phyloP scores from a whole-genome alignment of 768 basidiomycete genomes.

The Rhodocollybia butyracea region DNA sequence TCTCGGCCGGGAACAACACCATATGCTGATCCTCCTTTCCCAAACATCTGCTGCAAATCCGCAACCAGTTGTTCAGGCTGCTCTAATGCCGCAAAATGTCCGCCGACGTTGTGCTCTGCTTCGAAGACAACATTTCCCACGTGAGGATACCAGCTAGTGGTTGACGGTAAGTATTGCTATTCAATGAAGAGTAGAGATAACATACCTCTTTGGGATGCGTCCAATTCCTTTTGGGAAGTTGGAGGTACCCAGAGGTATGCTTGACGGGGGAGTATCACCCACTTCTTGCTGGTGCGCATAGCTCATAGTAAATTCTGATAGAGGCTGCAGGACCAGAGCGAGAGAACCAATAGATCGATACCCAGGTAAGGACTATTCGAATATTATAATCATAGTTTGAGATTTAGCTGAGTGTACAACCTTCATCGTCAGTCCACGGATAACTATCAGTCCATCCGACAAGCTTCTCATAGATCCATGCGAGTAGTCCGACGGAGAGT shows the following conservation, averaged over 20 bases:
- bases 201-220: conserved; percentile 1
- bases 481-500: conserved; percentile 39
- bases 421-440: conserved; percentile 44
- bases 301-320: conserved; percentile 16
- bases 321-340: conserved; percentile 23
- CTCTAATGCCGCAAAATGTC: conserved; percentile 11
- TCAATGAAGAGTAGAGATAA: neutral
- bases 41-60: conserved; percentile 37
- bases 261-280: neutral
- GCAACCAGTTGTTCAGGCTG: conserved; percentile 19
- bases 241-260: neutral
- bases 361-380: conserved; percentile 22
- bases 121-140: conserved; percentile 5
- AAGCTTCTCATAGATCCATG: conserved; percentile 34
- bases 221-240: neutral
- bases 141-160: neutral
- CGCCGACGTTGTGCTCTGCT: neutral
- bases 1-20: conserved; percentile 25
- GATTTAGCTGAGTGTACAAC: conserved; percentile 13
- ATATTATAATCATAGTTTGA: neutral
- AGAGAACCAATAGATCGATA: conserved; percentile 28
- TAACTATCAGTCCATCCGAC: conserved; percentile 34
- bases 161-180: neutral
- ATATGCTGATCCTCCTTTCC: conserved; percentile 29
- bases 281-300: neutral